These are phyloP conservation scores for Phytophthora capsici DNA, from an alignment of 352 stramenopile species.

Conservation along the genomic window DNA sequence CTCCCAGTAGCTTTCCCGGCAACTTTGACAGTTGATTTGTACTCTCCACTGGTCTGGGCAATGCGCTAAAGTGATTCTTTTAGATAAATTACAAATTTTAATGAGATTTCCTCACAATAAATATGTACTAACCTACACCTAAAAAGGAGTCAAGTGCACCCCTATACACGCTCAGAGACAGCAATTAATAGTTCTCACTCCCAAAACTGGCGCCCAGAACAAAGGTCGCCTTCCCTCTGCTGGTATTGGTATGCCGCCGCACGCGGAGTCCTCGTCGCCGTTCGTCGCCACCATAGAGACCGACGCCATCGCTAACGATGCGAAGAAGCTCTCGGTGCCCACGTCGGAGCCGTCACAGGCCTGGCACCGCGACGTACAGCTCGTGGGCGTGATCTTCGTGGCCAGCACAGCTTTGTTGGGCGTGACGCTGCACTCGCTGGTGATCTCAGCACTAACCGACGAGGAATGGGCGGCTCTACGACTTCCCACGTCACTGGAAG, in stretches of 20 bases:
- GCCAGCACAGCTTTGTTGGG: conserved; percentile 42
- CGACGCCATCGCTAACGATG: conserved; percentile 11
- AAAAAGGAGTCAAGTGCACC: too few species aligned
- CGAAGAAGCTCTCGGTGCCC: conserved; percentile 1
- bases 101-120: too few species aligned
- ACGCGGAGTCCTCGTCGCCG: conserved; percentile 20
- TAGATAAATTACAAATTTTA: too few species aligned
- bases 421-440: conserved; percentile 57
- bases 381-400: conserved; percentile 53
- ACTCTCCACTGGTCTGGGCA: too few species aligned
- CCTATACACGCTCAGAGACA: too few species aligned
- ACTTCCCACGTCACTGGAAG: conserved; percentile 64
- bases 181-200: conserved; percentile 18
- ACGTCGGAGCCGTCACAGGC: conserved; percentile 1
- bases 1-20: too few species aligned
- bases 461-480: conserved; percentile 61
- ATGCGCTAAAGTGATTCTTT: too few species aligned
- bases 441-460: conserved; percentile 58
- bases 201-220: conserved; percentile 20
- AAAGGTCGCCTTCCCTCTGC: neutral
- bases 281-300: conserved; percentile 12
- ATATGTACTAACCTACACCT: too few species aligned
- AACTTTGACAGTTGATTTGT: too few species aligned
- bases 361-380: conserved; percentile 63
- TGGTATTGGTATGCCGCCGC: conserved; percentile 11